Percentiles rank a stretch among this genome's conserved stretches.
Conservation (phyloP, 208 protist genomes). For the Porcisia hertigi region DNA sequence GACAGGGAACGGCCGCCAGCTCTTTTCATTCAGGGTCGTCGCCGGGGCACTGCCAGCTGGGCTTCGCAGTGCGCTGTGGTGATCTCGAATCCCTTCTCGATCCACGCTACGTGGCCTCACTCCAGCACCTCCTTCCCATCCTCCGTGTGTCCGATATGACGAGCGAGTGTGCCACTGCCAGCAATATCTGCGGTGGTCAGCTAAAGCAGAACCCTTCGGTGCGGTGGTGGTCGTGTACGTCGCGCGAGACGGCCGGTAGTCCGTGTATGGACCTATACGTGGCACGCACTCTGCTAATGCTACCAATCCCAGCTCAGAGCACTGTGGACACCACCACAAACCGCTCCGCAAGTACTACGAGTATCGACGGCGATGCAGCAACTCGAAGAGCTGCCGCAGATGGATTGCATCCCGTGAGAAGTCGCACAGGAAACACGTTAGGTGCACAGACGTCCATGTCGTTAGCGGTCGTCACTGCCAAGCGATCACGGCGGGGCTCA, state of each 20-base stretch:
- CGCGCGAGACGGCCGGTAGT: slow-evolving; percentile 11
- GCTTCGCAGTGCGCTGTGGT: slow-evolving; percentile 9
- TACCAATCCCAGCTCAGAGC: slow-evolving; percentile 28
- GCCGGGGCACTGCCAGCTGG: background rate
- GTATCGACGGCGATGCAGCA: background rate
- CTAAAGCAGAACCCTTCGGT: background rate
- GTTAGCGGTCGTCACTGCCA: background rate
- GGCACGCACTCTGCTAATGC: slow-evolving; percentile 31
- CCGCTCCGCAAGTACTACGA: background rate
- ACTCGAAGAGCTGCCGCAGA: background rate
- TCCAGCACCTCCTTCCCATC: slow-evolving; percentile 12
- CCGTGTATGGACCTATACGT: slow-evolving; percentile 25
- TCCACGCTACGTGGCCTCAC: background rate
- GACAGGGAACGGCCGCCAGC: background rate
- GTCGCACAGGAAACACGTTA: background rate
- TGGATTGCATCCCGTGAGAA: background rate
- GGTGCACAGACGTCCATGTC: slow-evolving; percentile 2
- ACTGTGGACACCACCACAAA: slow-evolving; percentile 7
- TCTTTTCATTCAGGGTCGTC: background rate
- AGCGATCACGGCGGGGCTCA: background rate
- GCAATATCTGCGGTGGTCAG: background rate
- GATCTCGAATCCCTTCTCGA: slow-evolving; percentile 17
- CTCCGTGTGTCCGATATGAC: no score
- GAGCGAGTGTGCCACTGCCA: background rate
- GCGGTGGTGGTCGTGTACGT: slow-evolving; percentile 24